Conservation (phyloP, 805 yeast genomes). For the Yarrowia osloensis region DNA sequence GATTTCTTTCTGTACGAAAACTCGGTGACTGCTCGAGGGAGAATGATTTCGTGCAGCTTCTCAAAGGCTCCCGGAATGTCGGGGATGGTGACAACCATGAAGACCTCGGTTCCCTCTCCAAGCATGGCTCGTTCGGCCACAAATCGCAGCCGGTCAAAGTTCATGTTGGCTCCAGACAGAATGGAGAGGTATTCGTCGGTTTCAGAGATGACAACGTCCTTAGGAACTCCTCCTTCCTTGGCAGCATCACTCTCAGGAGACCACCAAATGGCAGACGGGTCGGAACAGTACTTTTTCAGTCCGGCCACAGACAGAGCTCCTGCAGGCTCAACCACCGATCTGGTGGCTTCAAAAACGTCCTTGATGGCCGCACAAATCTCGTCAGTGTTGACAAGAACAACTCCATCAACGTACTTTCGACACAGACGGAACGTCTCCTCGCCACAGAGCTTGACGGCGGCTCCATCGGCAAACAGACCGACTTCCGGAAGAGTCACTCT, state of each 20-base stretch:
- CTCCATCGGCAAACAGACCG: conserved; percentile 98
- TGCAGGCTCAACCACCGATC: conserved; percentile 92
- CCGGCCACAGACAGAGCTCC: conserved; percentile 98
- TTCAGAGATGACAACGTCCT: neutral
- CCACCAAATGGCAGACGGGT: conserved; percentile 32
- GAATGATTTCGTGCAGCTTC: conserved; percentile 70
- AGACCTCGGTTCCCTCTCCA: conserved; percentile 98
- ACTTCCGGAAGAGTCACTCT: conserved; percentile 65
- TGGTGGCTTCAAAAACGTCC: conserved; percentile 93
- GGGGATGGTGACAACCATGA: conserved; percentile 85
- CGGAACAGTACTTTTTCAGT: conserved; percentile 72
- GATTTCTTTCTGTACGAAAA: conserved; percentile 78
- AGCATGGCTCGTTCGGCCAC: conserved; percentile 95
- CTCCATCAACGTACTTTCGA: conserved; percentile 80
- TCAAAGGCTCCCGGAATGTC: conserved; percentile 90
- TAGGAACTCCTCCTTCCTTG: neutral
- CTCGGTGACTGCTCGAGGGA: conserved; percentile 91
- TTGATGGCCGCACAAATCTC: conserved; percentile 97
- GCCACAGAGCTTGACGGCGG: conserved; percentile 90
- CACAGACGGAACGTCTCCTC: conserved; percentile 87
- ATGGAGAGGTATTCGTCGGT: conserved; percentile 66
- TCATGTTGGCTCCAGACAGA: conserved; percentile 96
- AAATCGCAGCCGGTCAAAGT: conserved; percentile 92
- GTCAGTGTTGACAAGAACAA: conserved; percentile 81
- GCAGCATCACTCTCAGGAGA: neutral